Evolutionary conservation across 2,329 filamentous ascomycete genomes (phyloP).

Genomic region (Fusarium duplospermum): DNA sequence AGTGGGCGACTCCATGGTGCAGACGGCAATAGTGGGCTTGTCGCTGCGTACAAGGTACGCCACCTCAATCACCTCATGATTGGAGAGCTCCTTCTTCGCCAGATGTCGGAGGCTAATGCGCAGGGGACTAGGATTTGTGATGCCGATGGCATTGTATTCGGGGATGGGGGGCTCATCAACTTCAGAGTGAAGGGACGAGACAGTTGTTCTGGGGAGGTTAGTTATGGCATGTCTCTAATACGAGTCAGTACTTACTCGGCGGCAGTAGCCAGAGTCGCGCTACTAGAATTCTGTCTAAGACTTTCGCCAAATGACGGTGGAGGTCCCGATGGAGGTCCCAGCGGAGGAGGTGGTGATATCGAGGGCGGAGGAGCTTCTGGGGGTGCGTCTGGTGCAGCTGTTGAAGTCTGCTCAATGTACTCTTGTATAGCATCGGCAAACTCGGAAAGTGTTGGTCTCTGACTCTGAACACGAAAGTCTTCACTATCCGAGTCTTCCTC

Average conservation of each 20-base stretch:
- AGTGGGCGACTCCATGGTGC: constrained; percentile 41
- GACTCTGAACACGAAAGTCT: constrained; percentile 33
- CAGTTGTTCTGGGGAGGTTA: constrained; percentile 26
- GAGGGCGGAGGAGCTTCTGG: neutral
- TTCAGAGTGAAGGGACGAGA: constrained; percentile 42
- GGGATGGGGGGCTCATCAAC: constrained; percentile 34
- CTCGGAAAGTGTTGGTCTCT: constrained; percentile 29
- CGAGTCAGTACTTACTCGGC: constrained; percentile 17
- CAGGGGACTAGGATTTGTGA: constrained; percentile 40
- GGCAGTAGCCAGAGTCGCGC: constrained; percentile 8
- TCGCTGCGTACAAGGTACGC: constrained; percentile 34
- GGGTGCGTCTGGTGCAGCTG: neutral
- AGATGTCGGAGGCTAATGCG: constrained; percentile 42
- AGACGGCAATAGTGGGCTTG: constrained; percentile 36
- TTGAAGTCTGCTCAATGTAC: constrained; percentile 40
- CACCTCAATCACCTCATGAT: constrained; percentile 40
- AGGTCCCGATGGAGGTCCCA: neutral
- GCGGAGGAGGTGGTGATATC: constrained; percentile 9
- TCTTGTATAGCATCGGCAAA: constrained; percentile 41
- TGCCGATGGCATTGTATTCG: constrained; percentile 43
- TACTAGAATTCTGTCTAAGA: constrained; percentile 15
- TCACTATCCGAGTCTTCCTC: constrained; percentile 32
- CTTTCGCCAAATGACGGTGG: neutral
- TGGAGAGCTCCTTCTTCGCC: constrained; percentile 42
- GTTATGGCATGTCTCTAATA: neutral